These are phyloP conservation scores for Heliamphora exappendiculata DNA, from an alignment of 148 eudicot genomes.

Conservation along the genomic window DNA sequence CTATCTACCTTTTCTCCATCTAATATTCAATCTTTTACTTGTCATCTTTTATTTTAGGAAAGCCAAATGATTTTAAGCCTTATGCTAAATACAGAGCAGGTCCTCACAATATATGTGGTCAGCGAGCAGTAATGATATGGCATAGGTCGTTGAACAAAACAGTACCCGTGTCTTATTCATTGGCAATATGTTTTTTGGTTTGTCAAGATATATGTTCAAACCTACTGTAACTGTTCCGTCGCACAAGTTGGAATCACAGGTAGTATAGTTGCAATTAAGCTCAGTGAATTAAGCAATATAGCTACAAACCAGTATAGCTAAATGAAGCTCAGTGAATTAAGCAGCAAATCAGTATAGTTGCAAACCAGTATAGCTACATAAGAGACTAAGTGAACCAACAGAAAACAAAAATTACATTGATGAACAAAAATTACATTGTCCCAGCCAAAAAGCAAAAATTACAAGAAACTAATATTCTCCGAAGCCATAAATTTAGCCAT, in stretches of 20 bases:
- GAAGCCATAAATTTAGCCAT: too few species aligned
- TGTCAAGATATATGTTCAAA: slow-evolving; percentile 77
- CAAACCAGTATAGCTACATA: too few species aligned
- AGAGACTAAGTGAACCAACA: too few species aligned
- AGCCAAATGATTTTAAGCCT: slow-evolving; percentile 16
- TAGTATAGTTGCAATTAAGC: too few species aligned
- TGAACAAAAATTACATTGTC: too few species aligned
- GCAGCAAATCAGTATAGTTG: too few species aligned
- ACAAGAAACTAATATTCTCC: too few species aligned
- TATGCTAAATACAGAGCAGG: slow-evolving; percentile 27
- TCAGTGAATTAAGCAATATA: too few species aligned
- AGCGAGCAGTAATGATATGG: slow-evolving; percentile 66
- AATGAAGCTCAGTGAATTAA: too few species aligned
- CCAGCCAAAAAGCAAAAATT: too few species aligned
- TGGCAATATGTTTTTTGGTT: slow-evolving; percentile 57
- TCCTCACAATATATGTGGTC: slow-evolving; percentile 52
- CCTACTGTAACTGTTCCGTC: slow-evolving; percentile 44
- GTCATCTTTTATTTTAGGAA: slow-evolving; percentile 29
- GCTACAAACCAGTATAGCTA: too few species aligned
- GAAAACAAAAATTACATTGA: too few species aligned
- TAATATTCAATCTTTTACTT: background rate
- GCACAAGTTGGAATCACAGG: slow-evolving; percentile 67
- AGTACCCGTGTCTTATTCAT: slow-evolving; percentile 56
- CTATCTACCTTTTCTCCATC: background rate
- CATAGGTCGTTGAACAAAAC: slow-evolving; percentile 48